Conservation (phyloP, 129 eudicot genomes). For the Helianthus annuus region HanXRQr2.0-SUNRISE NC_035447.2:51649309-51649808, state of each 20-base stretch:
- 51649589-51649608: conserved; percentile 39
- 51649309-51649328: conserved; percentile 7
- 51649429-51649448: conserved; percentile 31
- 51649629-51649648: conserved; percentile 30
- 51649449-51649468: conserved; percentile 26
- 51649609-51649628: conserved; percentile 34
- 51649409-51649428: conserved; percentile 46
- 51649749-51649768: neutral
- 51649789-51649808: neutral
- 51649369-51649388: conserved; percentile 33
- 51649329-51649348: neutral
- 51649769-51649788: too few relatives aligned
- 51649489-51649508: conserved; percentile 38
- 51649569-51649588: conserved; percentile 34
- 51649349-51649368: neutral
- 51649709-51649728: neutral
- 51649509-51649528: conserved; percentile 54
- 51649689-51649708: neutral
- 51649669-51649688: neutral
- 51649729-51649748: neutral
- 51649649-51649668: conserved; percentile 26
- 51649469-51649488: conserved; percentile 29
- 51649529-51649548: conserved; percentile 44
- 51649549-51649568: conserved; percentile 16
- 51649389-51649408: conserved; percentile 50